phyloP scores from a whole-genome alignment of 257 asterid species.

The Prunella vulgaris region DNA sequence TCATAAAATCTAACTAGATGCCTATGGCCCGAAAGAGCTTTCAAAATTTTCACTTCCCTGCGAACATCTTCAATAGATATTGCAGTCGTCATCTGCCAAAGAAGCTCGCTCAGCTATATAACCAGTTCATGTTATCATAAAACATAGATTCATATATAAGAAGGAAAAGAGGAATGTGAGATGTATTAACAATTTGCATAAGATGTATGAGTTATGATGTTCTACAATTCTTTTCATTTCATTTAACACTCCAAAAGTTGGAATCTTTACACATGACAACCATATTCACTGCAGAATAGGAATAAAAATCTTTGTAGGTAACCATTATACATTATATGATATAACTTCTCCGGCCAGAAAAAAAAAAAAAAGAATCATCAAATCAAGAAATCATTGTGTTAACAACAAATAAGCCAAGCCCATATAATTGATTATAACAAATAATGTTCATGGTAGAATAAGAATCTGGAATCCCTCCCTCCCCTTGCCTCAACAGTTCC shows the following conservation, averaged over 20 bases:
- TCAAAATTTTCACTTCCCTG: constrained; percentile 91
- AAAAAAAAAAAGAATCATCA: neutral
- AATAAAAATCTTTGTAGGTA: neutral
- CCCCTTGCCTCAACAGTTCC: neutral
- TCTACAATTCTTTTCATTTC: neutral
- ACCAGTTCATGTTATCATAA: constrained; percentile 2
- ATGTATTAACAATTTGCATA: neutral
- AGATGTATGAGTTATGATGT: neutral
- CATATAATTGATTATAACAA: neutral
- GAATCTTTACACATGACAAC: neutral
- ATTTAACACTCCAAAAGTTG: neutral
- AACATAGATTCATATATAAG: neutral
- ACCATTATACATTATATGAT: neutral
- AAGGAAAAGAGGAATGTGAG: constrained; percentile 6
- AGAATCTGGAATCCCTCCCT: neutral
- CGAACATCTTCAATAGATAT: constrained; percentile 94
- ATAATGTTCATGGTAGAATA: neutral
- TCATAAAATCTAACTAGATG: constrained; percentile 84
- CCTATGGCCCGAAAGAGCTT: constrained; percentile 87
- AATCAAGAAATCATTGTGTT: neutral
- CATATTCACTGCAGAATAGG: neutral
- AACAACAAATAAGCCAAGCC: neutral
- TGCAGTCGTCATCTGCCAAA: constrained; percentile 90
- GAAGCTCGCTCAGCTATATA: constrained; percentile 25
- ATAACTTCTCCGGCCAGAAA: too few species aligned